phyloP scores from a whole-genome alignment of 2,329 filamentous ascomycete species.

The Exophiala sp. region DNA sequence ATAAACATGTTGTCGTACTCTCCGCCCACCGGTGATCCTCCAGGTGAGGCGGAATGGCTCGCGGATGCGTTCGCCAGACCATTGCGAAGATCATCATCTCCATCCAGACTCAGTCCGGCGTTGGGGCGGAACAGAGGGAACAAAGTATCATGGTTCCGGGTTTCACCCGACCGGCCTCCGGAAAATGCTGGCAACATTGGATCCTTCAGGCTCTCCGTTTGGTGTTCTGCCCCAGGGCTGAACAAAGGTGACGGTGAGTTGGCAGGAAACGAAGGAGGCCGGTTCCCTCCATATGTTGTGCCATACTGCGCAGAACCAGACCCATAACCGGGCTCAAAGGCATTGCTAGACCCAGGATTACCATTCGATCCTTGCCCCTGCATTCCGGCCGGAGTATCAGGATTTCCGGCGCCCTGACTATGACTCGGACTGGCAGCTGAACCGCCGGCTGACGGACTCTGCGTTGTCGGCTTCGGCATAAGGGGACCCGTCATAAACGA shows the following conservation, averaged over 20 bases:
- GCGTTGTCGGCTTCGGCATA: slow-evolving; percentile 20
- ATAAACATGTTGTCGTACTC: slow-evolving; percentile 41
- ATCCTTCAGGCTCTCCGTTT: slow-evolving; percentile 21
- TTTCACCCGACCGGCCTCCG: slow-evolving; percentile 7
- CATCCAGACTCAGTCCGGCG: slow-evolving; percentile 28
- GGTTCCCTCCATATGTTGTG: slow-evolving; percentile 25
- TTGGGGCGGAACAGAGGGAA: slow-evolving; percentile 25
- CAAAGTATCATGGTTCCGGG: slow-evolving; percentile 33
- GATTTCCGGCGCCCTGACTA: slow-evolving; percentile 16
- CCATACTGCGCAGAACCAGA: slow-evolving; percentile 25
- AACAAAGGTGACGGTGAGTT: slow-evolving; percentile 41
- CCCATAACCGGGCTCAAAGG: slow-evolving; percentile 16
- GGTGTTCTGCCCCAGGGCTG: slow-evolving; percentile 34
- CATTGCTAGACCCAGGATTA: slow-evolving; percentile 31
- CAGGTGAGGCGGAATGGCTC: slow-evolving; percentile 33
- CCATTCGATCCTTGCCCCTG: slow-evolving; percentile 32
- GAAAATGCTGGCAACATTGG: slow-evolving; percentile 25
- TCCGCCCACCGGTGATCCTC: slow-evolving; percentile 29
- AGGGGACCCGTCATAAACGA: slow-evolving; percentile 24
- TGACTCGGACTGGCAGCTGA: slow-evolving; percentile 32
- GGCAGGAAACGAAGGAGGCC: slow-evolving; percentile 35
- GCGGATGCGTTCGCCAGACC: slow-evolving; percentile 33
- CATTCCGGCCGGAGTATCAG: slow-evolving; percentile 30
- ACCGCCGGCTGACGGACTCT: slow-evolving; percentile 28
- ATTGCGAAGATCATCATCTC: slow-evolving; percentile 27